These are phyloP conservation scores for Flueggea neowawraea DNA, from an alignment of 441 rosid genomes.

Conservation along the genomic window DNA sequence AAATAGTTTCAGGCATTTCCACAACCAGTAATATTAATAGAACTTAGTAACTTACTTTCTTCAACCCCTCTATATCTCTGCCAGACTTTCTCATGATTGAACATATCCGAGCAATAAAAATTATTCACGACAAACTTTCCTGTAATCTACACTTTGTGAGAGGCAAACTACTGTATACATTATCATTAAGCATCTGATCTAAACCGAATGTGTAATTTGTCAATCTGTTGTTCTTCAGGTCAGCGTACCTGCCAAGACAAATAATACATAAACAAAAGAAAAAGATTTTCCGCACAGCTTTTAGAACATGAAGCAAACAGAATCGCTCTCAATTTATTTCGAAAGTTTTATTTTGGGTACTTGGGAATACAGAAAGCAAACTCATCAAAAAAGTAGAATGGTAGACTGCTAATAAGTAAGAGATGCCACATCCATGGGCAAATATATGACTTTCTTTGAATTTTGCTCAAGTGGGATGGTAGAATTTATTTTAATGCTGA, in stretches of 20 bases:
- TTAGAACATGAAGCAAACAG: too few species aligned
- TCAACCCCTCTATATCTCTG: constrained; percentile 67
- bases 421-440: too few species aligned
- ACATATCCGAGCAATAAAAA: constrained; percentile 66
- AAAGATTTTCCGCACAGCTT: too few species aligned
- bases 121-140: too few species aligned
- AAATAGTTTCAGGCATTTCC: background rate
- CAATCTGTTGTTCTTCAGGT: constrained; percentile 84
- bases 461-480: background rate
- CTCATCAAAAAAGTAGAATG: too few species aligned
- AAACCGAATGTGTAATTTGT: constrained; percentile 77
- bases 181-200: constrained; percentile 93
- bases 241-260: constrained; percentile 68
- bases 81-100: constrained; percentile 94
- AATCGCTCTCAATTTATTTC: too few species aligned
- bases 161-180: constrained; percentile 31
- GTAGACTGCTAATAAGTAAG: too few species aligned
- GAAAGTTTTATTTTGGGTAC: too few species aligned
- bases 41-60: constrained; percentile 47
- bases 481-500: background rate
- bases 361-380: too few species aligned
- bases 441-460: too few species aligned
- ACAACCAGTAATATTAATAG: background rate
- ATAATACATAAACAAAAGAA: too few species aligned
- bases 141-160: too few species aligned